phyloP scores from a whole-genome alignment of 177 flowering plant species.

The Vitis hybrid region DNA sequence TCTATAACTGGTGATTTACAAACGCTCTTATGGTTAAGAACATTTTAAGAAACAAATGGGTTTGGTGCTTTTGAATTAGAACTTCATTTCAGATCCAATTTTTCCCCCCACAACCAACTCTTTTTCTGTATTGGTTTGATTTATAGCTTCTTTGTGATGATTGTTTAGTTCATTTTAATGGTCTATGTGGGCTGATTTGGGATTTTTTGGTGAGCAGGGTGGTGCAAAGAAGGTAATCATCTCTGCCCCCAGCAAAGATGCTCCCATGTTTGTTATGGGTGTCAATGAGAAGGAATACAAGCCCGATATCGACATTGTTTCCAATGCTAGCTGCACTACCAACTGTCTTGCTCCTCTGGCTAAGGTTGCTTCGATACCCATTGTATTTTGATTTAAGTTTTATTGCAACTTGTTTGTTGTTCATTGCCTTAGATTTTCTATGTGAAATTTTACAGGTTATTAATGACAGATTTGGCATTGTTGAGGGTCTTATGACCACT shows the following conservation, averaged over 20 bases:
- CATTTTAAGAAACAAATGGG: no score
- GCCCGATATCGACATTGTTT: conserved; percentile 60
- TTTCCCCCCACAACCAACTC: no score
- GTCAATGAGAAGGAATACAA: conserved; percentile 85
- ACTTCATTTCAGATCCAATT: no score
- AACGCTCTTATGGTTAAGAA: no score
- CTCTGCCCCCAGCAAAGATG: conserved; percentile 88
- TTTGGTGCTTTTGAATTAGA: no score
- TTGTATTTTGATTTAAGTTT: neutral
- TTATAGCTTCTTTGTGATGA: neutral
- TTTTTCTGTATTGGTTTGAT: neutral
- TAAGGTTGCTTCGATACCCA: conserved; percentile 37
- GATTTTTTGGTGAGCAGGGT: conserved; percentile 42
- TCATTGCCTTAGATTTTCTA: neutral
- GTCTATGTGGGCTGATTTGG: neutral
- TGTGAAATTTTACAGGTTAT: conserved; percentile 43
- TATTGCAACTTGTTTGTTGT: neutral
- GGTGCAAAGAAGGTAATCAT: conserved; percentile 91
- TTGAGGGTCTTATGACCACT: conserved; percentile 91
- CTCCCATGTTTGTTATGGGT: conserved; percentile 93
- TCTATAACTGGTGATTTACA: no score
- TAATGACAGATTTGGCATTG: conserved; percentile 77
- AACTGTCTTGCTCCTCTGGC: conserved; percentile 87
- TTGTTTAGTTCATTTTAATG: neutral
- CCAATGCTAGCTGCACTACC: conserved; percentile 90